A percentile compares a stretch with the other conserved stretches of the same genome.
phyloP scores from a whole-genome alignment of 2,329 filamentous ascomycete species.

The Sporothrix schenckii region DNA sequence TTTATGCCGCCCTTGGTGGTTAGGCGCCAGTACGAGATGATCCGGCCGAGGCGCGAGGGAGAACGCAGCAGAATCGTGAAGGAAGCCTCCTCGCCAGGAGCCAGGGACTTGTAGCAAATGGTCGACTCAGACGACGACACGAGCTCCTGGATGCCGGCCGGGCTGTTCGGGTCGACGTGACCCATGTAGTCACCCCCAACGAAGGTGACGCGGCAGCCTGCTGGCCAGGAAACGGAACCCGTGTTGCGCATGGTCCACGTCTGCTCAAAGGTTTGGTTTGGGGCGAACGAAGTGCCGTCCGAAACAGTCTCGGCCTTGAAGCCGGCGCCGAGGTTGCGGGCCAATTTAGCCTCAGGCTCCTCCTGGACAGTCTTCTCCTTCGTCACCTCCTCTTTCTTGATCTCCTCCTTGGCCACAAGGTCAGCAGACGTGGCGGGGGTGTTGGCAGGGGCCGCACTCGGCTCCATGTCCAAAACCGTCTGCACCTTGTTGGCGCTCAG shows the following conservation, averaged over 20 bases:
- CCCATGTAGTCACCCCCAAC: constrained; percentile 97
- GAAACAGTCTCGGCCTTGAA: constrained; percentile 78
- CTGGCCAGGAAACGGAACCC: constrained; percentile 78
- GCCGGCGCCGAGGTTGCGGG: constrained; percentile 50
- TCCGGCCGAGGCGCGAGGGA: constrained; percentile 72
- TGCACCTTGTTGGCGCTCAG: constrained; percentile 46
- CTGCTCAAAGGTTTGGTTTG: constrained; percentile 78
- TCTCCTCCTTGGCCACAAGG: not conserved
- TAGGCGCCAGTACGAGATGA: constrained; percentile 95
- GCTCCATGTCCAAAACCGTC: constrained; percentile 73
- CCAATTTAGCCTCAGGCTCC: constrained; percentile 40
- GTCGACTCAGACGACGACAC: constrained; percentile 81
- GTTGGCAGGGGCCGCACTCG: constrained; percentile 40
- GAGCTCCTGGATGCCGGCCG: constrained; percentile 76
- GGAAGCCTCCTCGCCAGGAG: constrained; percentile 71
- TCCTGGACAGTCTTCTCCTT: constrained; percentile 1
- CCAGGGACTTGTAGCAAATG: constrained; percentile 67
- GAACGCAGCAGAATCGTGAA: constrained; percentile 88
- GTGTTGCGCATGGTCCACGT: constrained; percentile 90
- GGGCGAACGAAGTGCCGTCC: constrained; percentile 73
- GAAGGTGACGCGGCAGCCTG: constrained; percentile 86
- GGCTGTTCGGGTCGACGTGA: constrained; percentile 77
- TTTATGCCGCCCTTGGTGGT: constrained; percentile 77
- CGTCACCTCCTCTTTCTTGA: not conserved
- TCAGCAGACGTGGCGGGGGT: not conserved